Evolutionary conservation across 495 filamentous ascomycete genomes (phyloP), one percentile per base, ranked within the genome.

Genomic region (Rusavskia elegans): DNA sequence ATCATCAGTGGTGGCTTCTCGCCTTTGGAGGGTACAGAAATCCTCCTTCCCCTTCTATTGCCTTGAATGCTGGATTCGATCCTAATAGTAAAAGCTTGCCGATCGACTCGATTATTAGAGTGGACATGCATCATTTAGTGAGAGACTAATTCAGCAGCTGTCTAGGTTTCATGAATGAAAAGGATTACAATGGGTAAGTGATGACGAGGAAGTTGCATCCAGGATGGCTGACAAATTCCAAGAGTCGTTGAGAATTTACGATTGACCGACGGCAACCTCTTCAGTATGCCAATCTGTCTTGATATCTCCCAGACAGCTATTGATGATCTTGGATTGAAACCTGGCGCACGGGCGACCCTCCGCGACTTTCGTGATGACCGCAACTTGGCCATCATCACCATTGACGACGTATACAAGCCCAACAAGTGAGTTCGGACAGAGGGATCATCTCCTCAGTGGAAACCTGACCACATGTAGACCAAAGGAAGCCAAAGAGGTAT

Each of bases 1-100:
- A 84, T 98, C 57, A 79, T 97, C 70, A 95, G 81, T 70, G 92
- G 92, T 61, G 92, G 93, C 50, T 98, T 98, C 71, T 94, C 87
- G 57, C 92, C 92, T 48, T 78, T 98, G 20, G 93, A 97, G 77
- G 93, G 89, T 94, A 61, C 50, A 83, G 77, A 53, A 25, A 46
- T 49, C 7, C 19, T 16, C 45, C 23, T 29, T 29, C 45, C 7
- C 21, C 2, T 48, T 39, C 13, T 11, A 50, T 36, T 10, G 0
- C 32, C n/a, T 11, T n/a, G 17, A 9, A 23, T 32, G 7, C 37
- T 51, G 16, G 6, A 35, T 11, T 35, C 2, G 32, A 5, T 35
- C 13, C 13, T 7, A 35, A 11, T 7, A 11, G 32, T 14, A 13
- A 35, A 35, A 35, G 7, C 32, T 35, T 10, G 5, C 32, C 13